phyloP scores from a whole-genome alignment of 1,139 yeast species.

The Suhomyces guaymorum region DNA sequence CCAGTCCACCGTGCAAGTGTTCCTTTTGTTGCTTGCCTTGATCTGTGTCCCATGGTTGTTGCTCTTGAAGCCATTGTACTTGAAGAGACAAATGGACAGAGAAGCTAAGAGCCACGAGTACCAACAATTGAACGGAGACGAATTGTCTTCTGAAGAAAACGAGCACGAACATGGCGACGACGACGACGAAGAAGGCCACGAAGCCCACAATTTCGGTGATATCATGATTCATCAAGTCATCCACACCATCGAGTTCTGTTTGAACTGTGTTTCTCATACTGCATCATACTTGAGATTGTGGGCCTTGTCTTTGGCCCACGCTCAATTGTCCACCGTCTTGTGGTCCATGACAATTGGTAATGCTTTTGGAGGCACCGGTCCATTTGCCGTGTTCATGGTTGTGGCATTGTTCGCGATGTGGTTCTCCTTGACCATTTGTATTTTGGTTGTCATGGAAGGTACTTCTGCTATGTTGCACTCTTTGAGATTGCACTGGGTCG shows the following conservation, averaged over 20 bases:
- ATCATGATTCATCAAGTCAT: slow-evolving; percentile 78
- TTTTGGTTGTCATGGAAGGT: slow-evolving; percentile 81
- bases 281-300: slow-evolving; percentile 77
- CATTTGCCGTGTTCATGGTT: slow-evolving; percentile 49
- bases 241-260: slow-evolving; percentile 76
- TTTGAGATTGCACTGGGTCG: slow-evolving; percentile 84
- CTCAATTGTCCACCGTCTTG: slow-evolving; percentile 71
- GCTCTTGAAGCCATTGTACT: slow-evolving; percentile 58
- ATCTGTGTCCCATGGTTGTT: slow-evolving; percentile 78
- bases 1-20: slow-evolving; percentile 62
- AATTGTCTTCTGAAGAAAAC: slow-evolving; percentile 12
- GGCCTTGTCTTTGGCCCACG: slow-evolving; percentile 80
- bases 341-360: slow-evolving; percentile 78
- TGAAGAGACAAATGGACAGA: slow-evolving; percentile 46
- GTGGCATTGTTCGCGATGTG: slow-evolving; percentile 75
- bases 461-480: slow-evolving; percentile 87
- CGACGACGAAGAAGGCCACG: slow-evolving; percentile 55
- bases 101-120: slow-evolving; percentile 41
- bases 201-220: slow-evolving; percentile 66
- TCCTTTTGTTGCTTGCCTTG: slow-evolving; percentile 60
- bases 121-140: slow-evolving; percentile 24
- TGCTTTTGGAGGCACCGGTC: slow-evolving; percentile 52
- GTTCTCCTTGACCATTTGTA: slow-evolving; percentile 72
- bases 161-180: slow-evolving; percentile 26
- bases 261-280: slow-evolving; percentile 77